Conservation (phyloP, 495 filamentous ascomycete species). For the Podospora didyma region DNA sequence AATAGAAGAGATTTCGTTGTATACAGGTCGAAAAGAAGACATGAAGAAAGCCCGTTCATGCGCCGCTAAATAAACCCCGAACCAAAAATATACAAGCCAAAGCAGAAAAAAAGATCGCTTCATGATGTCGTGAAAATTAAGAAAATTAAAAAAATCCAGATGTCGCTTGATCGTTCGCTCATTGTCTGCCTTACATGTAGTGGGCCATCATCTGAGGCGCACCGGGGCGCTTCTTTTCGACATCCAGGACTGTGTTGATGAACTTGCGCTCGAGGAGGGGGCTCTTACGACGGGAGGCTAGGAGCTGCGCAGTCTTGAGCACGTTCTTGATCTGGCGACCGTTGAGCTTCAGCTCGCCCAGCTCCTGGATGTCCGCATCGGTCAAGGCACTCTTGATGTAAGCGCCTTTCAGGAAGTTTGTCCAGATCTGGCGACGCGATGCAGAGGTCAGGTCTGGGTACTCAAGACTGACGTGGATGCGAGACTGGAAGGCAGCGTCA, state of each 20-base stretch:
- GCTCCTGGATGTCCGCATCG: slow-evolving; percentile 27
- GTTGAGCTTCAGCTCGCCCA: slow-evolving; percentile 36
- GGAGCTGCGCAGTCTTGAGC: slow-evolving; percentile 42
- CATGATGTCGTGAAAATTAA: no score
- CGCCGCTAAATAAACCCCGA: no score
- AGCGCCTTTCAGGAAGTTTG: slow-evolving; percentile 23
- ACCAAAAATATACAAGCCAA: no score
- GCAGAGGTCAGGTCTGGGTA: slow-evolving; percentile 40
- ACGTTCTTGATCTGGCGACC: slow-evolving; percentile 51
- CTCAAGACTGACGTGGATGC: slow-evolving; percentile 47
- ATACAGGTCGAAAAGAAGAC: no score
- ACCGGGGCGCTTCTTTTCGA: slow-evolving; percentile 30
- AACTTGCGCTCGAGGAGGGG: slow-evolving; percentile 20
- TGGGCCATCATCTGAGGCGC: slow-evolving; percentile 15
- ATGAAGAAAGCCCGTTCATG: no score
- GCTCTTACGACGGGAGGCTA: slow-evolving; percentile 29
- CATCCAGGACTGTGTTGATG: slow-evolving; percentile 26
- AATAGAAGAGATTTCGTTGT: no score
- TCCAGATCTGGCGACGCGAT: slow-evolving; percentile 30
- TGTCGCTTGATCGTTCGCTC: no score
- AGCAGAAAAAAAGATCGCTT: no score
- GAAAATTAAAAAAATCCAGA: no score
- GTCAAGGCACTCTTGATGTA: slow-evolving; percentile 22
- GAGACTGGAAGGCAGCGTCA: slow-evolving; percentile 48
- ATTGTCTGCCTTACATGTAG: slow-evolving; percentile 14